phyloP scores from a whole-genome alignment of 331 rosid species.

The Saraca asoca region DNA sequence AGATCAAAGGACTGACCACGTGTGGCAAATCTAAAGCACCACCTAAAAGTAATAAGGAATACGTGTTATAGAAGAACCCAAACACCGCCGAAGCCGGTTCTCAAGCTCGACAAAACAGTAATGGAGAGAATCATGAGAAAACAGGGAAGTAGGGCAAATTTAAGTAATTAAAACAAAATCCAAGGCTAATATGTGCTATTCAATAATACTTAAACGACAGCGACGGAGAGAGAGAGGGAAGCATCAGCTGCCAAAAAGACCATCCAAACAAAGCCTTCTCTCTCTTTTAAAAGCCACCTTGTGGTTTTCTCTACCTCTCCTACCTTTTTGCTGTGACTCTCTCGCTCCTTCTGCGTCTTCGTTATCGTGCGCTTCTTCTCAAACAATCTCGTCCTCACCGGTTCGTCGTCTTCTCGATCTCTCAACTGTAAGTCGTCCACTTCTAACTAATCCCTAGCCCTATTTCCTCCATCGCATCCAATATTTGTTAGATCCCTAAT shows the following conservation, averaged over 20 bases:
- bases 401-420: constrained; percentile 64
- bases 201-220: constrained; percentile 47
- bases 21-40: not conserved
- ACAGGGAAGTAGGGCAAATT: constrained; percentile 17
- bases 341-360: constrained; percentile 33
- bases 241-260: constrained; percentile 52
- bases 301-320: constrained; percentile 36
- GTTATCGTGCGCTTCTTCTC: constrained; percentile 63
- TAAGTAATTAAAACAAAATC: constrained; percentile 39
- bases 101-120: constrained; percentile 20
- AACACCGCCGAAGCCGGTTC: constrained; percentile 16
- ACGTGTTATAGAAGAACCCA: constrained; percentile 7
- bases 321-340: constrained; percentile 19
- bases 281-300: constrained; percentile 40
- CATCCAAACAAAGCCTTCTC: constrained; percentile 57
- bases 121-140: constrained; percentile 20
- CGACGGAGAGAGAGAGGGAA: constrained; percentile 51
- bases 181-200: constrained; percentile 39
- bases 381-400: constrained; percentile 67
- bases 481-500: constrained; percentile 62
- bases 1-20: not conserved
- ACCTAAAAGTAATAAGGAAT: not conserved
- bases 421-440: constrained; percentile 62
- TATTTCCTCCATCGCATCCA: constrained; percentile 20
- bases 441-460: constrained; percentile 36